Conservation (phyloP, 2,329 filamentous ascomycete genomes). For the Ilyonectria robusta region DNA sequence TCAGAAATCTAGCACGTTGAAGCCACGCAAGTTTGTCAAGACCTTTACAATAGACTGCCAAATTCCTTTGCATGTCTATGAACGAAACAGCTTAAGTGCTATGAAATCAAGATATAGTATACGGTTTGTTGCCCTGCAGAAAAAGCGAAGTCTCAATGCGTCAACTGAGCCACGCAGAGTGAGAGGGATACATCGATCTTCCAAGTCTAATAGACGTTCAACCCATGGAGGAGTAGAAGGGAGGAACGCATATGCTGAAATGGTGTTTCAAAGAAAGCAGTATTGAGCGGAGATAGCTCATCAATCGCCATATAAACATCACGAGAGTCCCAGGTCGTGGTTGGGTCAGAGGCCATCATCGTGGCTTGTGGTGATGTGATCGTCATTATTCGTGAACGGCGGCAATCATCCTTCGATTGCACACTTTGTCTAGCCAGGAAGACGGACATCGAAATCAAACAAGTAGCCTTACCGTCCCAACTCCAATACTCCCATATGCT, state of each 20-base stretch:
- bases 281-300: not conserved
- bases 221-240: constrained; percentile 63
- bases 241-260: constrained; percentile 70
- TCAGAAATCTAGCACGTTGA: not conserved
- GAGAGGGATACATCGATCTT: constrained; percentile 65
- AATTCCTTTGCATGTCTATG: not conserved
- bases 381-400: constrained; percentile 36
- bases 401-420: constrained; percentile 23
- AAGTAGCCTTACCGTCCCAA: constrained; percentile 33
- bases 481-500: constrained; percentile 37
- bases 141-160: constrained; percentile 64
- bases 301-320: not conserved
- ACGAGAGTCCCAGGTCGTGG: not conserved
- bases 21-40: not conserved
- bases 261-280: constrained; percentile 49
- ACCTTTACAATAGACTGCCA: too few relatives aligned
- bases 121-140: constrained; percentile 60
- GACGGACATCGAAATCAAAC: constrained; percentile 15
- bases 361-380: not conserved
- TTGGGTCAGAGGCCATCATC: not conserved
- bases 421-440: constrained; percentile 1
- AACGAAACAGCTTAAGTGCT: not conserved
- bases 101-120: not conserved
- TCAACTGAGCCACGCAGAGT: constrained; percentile 64
- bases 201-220: constrained; percentile 69